Percentiles rank a stretch among this genome's conserved stretches.
These are phyloP conservation scores for Alternaria sp. DNA, from an alignment of 2,329 filamentous ascomycete species.

Conservation along the genomic window DNA sequence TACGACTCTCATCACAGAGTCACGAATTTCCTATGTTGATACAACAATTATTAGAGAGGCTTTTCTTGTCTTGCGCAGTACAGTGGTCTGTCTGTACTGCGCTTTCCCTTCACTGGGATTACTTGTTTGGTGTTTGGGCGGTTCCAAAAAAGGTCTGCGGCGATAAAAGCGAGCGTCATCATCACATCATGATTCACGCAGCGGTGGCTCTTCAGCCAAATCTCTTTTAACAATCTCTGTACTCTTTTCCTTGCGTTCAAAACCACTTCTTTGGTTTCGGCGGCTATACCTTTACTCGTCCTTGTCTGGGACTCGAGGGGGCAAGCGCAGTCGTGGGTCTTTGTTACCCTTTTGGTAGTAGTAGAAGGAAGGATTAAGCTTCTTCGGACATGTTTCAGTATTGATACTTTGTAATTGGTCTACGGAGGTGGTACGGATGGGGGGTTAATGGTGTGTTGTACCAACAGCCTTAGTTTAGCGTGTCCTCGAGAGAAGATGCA, in stretches of 20 bases:
- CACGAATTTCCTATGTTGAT: conserved; percentile 46
- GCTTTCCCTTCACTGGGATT: conserved; percentile 29
- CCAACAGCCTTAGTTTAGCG: conserved; percentile 6
- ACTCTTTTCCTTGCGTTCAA: conserved; percentile 22
- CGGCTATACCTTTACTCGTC: conserved; percentile 38
- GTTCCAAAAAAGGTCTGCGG: conserved; percentile 12
- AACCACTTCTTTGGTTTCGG: conserved; percentile 37
- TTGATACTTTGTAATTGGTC: conserved; percentile 26
- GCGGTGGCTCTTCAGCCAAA: conserved; percentile 43
- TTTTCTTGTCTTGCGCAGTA: conserved; percentile 19
- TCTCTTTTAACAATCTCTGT: conserved; percentile 20
- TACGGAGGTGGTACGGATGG: conserved; percentile 9
- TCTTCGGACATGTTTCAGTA: conserved; percentile 27
- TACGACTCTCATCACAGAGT: conserved; percentile 28
- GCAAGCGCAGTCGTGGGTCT: conserved; percentile 41
- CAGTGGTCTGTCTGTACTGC: conserved; percentile 16
- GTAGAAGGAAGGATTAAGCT: conserved; percentile 7
- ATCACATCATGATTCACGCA: conserved; percentile 33
- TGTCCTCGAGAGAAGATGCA: conserved; percentile 4
- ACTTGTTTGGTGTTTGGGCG: conserved; percentile 19
- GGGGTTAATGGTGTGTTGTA: conserved; percentile 15
- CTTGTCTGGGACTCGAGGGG: conserved; percentile 28
- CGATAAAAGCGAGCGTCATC: conserved; percentile 27
- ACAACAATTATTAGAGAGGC: conserved; percentile 30
- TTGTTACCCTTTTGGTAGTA: conserved; percentile 15